Base-by-base conservation (phyloP, 176 grass and related monocot genomes). In the Neostapfia colusana region DNA sequence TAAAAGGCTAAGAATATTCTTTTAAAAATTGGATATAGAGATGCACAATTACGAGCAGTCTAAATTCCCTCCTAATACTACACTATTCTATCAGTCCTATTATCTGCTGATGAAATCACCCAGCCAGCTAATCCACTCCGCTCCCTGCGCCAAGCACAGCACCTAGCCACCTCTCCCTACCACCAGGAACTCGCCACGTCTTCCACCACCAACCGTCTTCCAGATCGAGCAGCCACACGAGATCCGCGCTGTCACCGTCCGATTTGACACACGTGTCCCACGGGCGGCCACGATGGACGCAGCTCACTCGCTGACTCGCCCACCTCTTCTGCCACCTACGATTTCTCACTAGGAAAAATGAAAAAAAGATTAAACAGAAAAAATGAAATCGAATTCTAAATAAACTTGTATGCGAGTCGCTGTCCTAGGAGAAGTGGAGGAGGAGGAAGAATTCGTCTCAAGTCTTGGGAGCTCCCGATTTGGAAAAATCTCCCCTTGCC, bases 391-490 rank as follows among this genome's bases (percentile, higher is more conserved):
- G 10, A 11, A 28, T 18, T 38, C 43, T 7, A 77, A 50, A 39
- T 34, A 34, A 28, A 72, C 72, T 31, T 31, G 31, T 31, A 31
- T 31, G 31, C 31, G 31, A 31, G 31, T 31, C 31, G 31, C 31
- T 31, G 31, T 31, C 31, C 31, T 1, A 31, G 31, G 3, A 31
- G 31, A 2, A 3, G 16, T 38, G 14, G 24, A 39, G 20, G 74
- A 62, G 20, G 63, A 83, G 1, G 74, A 78, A 72, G 74, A 79
- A 78, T 26, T 76, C 72, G 38, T 64, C 13, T 46, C 45, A 65
- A 70, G 78, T 46, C 74, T 70, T 20, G 36, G 3, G 26, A 64
- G 45, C 55, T 61, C 37, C 21, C 7, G 23, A 42, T 73, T 25
- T 35, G 74, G 74, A 78, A 83, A 78, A 76, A 64, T 17, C 17